Evolutionary conservation across 2,329 filamentous ascomycete genomes (phyloP), one percentile per base, ranked within the genome.

Genomic region (Aspergillus ustus): DNA sequence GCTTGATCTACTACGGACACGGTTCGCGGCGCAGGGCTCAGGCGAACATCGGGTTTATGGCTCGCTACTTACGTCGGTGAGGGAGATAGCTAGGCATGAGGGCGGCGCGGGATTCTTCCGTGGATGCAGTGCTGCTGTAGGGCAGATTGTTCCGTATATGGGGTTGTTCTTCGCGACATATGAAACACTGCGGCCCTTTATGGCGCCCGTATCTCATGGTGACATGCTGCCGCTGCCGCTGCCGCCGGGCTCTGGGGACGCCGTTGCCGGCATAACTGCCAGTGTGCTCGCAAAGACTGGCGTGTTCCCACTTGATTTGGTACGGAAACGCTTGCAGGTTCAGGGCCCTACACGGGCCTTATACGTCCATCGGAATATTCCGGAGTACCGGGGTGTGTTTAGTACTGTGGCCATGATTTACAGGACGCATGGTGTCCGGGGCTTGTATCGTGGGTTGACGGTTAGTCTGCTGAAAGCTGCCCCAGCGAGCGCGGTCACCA

Each of bases 91-190:
- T 17, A 82, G 82, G 4, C 84, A 91, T 63, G 95, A 99, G 79
- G 95, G 95, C 0, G 69, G 80, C 0, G 76, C 77, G 4, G 95
- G 95, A 0, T 98, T 96, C 80, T 99, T 97, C 77, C 91, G 92
- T 52, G 95, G 95, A 3, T 81, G 96, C 37, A 85, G 85, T 1
- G 93, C 94, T 1, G 92, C 90, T 0, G 81, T 98, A 22, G 89
- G 84, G 28, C 93, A 97, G 80, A 95, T 98, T 52, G 87, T 97
- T 9, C 95, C 95, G 2, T 96, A 94, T 75, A 99, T 99, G 95
- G 95, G 95, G 15, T 83, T 97, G 2, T 98, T 99, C 81, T 99
- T 99, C 78, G 86, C 91, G 37, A 85, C 88, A 45, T 99, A 98
- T 79, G 95, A 99, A 77, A 83, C 84, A 9, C 80, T 96, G 54